These are phyloP conservation scores for Phytophthora meadii DNA, from an alignment of 352 stramenopile species.

Conservation along the genomic window DNA sequence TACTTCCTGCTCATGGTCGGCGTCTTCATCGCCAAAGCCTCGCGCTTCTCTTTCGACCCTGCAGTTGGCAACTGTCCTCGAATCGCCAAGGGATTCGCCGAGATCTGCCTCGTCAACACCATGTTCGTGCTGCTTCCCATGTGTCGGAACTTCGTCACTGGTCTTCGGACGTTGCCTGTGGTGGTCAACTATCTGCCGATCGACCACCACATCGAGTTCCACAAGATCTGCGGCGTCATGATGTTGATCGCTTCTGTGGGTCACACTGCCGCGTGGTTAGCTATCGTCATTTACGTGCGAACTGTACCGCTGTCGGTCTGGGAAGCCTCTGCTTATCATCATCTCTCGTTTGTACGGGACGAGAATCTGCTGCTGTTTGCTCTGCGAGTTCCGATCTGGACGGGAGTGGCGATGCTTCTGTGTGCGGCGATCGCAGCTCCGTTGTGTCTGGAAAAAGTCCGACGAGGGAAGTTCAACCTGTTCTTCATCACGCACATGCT, in stretches of 20 bases:
- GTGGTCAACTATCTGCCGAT: conserved; percentile 65
- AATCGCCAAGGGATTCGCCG: conserved; percentile 73
- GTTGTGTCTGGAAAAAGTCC: conserved; percentile 54
- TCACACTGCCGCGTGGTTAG: conserved; percentile 59
- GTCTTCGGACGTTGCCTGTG: conserved; percentile 47
- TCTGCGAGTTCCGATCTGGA: conserved; percentile 67
- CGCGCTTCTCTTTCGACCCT: conserved; percentile 45
- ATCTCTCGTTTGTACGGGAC: conserved; percentile 60
- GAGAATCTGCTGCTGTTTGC: conserved; percentile 53
- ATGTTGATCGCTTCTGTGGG: conserved; percentile 63
- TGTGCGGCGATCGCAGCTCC: conserved; percentile 56
- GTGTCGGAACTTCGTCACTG: conserved; percentile 74
- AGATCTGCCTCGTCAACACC: conserved; percentile 80
- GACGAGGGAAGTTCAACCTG: conserved; percentile 67
- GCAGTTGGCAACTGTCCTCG: conserved; percentile 60
- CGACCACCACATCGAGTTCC: conserved; percentile 74
- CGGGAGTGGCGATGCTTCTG: conserved; percentile 64
- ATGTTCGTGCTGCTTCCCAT: conserved; percentile 79
- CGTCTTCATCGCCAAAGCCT: conserved; percentile 61
- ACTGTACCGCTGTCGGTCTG: conserved; percentile 47
- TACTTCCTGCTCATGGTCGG: conserved; percentile 52
- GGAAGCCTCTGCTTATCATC: conserved; percentile 51
- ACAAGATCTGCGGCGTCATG: conserved; percentile 82
- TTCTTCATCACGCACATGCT: conserved; percentile 79
- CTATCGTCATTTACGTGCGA: conserved; percentile 62